These are phyloP conservation scores for Trichophyton rubrum DNA, from an alignment of 2,329 filamentous ascomycete species.

Conservation along the genomic window DNA sequence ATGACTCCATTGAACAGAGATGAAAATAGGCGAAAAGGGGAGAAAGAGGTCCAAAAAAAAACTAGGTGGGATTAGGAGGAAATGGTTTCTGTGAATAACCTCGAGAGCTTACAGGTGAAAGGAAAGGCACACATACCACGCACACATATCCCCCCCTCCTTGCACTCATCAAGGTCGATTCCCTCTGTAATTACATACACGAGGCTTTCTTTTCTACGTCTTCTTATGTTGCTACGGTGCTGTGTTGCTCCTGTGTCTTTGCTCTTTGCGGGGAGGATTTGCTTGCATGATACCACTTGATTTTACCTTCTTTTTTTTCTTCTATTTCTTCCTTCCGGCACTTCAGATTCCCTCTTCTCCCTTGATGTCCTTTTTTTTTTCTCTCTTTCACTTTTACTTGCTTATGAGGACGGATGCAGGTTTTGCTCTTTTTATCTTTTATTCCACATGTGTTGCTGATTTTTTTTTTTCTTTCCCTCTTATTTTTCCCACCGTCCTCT, in stretches of 20 bases:
- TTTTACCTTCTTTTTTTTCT: slow-evolving; percentile 3
- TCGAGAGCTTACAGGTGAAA: neutral
- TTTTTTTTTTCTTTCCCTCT: neutral
- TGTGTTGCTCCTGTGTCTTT: neutral
- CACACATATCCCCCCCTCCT: neutral
- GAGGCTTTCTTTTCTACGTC: neutral
- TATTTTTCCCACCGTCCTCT: neutral
- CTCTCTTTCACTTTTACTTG: slow-evolving; percentile 10
- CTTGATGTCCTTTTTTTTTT: slow-evolving; percentile 14
- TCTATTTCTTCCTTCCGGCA: neutral
- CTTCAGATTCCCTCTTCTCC: slow-evolving; percentile 5
- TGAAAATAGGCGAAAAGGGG: neutral
- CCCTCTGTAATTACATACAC: neutral
- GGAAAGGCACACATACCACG: neutral
- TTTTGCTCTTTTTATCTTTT: slow-evolving; percentile 15
- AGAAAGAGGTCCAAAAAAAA: neutral
- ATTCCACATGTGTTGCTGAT: slow-evolving; percentile 2
- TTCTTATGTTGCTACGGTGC: neutral
- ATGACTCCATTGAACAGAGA: slow-evolving; percentile 1
- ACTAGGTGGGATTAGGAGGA: neutral
- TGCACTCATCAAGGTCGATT: neutral
- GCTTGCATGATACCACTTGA: slow-evolving; percentile 5
- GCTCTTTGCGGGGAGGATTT: neutral
- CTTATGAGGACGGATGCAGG: neutral
- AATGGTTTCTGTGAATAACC: slow-evolving; percentile 3